Base-by-base conservation (phyloP, 2,329 filamentous ascomycete genomes). In the Exophiala bonariae region DNA sequence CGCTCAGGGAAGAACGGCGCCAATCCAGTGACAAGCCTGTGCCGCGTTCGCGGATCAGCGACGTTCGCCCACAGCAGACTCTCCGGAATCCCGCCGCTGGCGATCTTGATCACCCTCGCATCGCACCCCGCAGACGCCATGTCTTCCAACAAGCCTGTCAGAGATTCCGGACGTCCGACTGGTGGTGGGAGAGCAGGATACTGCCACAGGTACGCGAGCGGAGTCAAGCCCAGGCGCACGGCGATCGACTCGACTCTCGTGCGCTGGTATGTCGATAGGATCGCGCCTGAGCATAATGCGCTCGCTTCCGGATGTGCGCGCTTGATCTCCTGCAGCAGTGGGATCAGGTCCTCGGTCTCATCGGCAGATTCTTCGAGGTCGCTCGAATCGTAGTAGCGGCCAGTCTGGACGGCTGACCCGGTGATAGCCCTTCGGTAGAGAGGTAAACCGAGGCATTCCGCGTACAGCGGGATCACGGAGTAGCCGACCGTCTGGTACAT, bases 401-500 rank as follows among this genome's bases (percentile, higher is more conserved):
- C 80, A 30, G 81, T 82, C 60, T 89, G 82, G 17, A 86, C 77
- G 1, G 89, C 86, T 4, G 71, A 73, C 32, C 92, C 93, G 1
- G 67, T 64, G 58, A 97, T 96, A 43, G 82, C 74, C 58, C 85
- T 81, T 16, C 93, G 84, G 68, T 93, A 96, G 2, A 99, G 76
- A 18, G 92, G 92, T 26, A 97, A 76, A 0, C 78, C 82, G 2
- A 96, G 83, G 26, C 89, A 90, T 38, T 80, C 68, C 50, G 85
- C 83, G 65, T 96, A 97, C 13, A 96, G 78, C 2, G 91, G 89
- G 47, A 97, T 85, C 14, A 96, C 75, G 48, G 82, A 79, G 68
- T 97, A 89, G 10, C 93, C 93, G 50, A 96, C 88, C 3, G 93
- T 99, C 74, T 99, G 93, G 75, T 97, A 99, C 93, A 99, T 99